Percentiles rank a stretch among this genome's conserved stretches.
Evolutionary conservation across 2,329 filamentous ascomycete species (phyloP).

Genomic region (Verticillium albo-atrum): DNA sequence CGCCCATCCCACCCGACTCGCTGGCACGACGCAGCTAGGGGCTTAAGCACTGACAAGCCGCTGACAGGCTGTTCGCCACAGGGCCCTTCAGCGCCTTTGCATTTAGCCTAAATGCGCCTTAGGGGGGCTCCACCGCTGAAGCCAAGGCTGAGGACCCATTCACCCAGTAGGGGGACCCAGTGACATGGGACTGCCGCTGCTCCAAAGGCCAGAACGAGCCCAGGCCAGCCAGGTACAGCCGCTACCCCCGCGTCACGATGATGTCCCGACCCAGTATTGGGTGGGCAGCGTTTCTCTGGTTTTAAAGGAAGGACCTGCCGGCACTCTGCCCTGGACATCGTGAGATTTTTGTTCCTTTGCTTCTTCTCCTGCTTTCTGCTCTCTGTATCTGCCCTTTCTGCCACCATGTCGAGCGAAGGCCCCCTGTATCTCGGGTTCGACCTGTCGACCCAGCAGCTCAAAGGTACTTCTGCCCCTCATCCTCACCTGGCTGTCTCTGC

Average conservation of each 20-base stretch:
- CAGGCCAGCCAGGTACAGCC: neutral
- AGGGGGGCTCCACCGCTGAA: too few relatives aligned
- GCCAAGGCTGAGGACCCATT: too few relatives aligned
- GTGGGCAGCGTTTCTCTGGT: neutral
- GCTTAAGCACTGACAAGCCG: too few relatives aligned
- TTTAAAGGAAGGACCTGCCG: neutral
- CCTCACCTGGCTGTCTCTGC: neutral
- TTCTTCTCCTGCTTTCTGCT: too few relatives aligned
- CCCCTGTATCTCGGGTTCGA: constrained; percentile 90
- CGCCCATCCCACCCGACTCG: too few relatives aligned
- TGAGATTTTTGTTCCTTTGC: neutral
- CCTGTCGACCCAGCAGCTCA: constrained; percentile 93
- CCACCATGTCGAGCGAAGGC: constrained; percentile 11
- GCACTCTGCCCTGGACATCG: neutral
- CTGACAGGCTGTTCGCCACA: too few relatives aligned
- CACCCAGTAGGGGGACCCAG: too few relatives aligned
- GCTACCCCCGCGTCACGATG: neutral
- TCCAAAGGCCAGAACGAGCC: too few relatives aligned
- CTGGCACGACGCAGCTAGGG: too few relatives aligned
- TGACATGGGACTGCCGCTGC: too few relatives aligned
- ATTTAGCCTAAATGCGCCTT: neutral
- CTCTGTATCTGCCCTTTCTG: neutral
- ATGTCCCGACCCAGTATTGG: neutral
- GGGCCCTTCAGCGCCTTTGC: neutral
- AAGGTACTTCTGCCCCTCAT: constrained; percentile 51